A percentile compares a stretch with the other conserved stretches of the same genome.
Conservation (phyloP, 1,284 basidiomycete species). For the Macrocystidia cucumis region DNA sequence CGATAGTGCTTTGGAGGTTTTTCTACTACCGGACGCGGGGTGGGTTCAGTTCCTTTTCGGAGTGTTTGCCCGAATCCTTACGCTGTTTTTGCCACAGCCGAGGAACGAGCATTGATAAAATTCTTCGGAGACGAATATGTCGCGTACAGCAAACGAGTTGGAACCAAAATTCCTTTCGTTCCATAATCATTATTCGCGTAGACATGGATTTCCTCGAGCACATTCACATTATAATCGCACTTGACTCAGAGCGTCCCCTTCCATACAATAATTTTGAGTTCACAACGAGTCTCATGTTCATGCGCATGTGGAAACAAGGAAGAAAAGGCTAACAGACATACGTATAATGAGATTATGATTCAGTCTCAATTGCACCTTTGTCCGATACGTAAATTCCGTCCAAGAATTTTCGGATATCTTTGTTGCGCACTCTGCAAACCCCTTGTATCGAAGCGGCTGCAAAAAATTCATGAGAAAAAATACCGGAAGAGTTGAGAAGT, state of each 20-base stretch:
- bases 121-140: constrained; percentile 30
- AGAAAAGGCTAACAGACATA: background rate
- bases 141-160: constrained; percentile 22
- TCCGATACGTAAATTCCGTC: constrained; percentile 92
- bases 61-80: background rate
- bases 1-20: constrained; percentile 74
- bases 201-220: background rate
- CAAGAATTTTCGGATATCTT: constrained; percentile 95
- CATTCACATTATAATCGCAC: background rate
- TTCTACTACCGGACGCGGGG: constrained; percentile 79
- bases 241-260: background rate
- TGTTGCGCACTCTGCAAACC: constrained; percentile 91
- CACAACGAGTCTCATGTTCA: no score
- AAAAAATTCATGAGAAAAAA: constrained; percentile 6
- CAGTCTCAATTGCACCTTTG: constrained; percentile 52
- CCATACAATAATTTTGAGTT: background rate
- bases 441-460: constrained; percentile 93
- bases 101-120: constrained; percentile 24
- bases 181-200: constrained; percentile 11
- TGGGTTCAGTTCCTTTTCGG: constrained; percentile 31
- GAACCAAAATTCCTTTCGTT: constrained; percentile 31
- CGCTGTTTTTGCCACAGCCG: constrained; percentile 8
- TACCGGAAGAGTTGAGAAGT: constrained; percentile 3
- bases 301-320: no score
- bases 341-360: constrained; percentile 3